Evolutionary conservation across 371 early-diverging fungal species (phyloP).

Genomic region (Mortierella sp.): DNA sequence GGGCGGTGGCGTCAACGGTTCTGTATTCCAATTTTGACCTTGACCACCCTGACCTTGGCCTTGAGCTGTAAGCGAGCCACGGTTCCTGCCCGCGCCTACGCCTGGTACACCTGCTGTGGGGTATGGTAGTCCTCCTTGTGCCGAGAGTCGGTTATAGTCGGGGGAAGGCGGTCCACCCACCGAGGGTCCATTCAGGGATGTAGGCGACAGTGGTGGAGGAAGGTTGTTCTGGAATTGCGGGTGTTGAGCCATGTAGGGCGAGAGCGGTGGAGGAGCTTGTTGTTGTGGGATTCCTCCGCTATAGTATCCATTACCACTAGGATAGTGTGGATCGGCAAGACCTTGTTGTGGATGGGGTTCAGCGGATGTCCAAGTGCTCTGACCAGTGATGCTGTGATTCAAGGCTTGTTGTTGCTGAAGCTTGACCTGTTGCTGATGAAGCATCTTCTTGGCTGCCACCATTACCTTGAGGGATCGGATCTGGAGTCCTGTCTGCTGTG

Average conservation of each 20-base stretch:
- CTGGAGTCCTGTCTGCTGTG: slow-evolving; percentile 67
- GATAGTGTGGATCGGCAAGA: slow-evolving; percentile 32
- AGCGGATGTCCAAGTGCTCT: too few species aligned
- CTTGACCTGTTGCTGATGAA: slow-evolving; percentile 64
- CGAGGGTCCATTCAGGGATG: slow-evolving; percentile 21
- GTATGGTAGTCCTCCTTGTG: slow-evolving; percentile 28
- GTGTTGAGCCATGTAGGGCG: slow-evolving; percentile 18
- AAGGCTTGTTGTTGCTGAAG: slow-evolving; percentile 54
- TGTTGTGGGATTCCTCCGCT: neutral
- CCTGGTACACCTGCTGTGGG: slow-evolving; percentile 13
- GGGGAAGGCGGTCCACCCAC: too few species aligned
- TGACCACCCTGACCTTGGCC: slow-evolving; percentile 33
- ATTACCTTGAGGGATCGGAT: slow-evolving; percentile 73
- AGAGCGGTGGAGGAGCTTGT: neutral
- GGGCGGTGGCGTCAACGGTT: slow-evolving; percentile 50
- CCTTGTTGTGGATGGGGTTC: slow-evolving; percentile 55
- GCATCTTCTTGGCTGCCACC: slow-evolving; percentile 68
- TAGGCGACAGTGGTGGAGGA: slow-evolving; percentile 36
- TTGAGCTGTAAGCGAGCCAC: slow-evolving; percentile 44
- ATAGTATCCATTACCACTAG: too few species aligned
- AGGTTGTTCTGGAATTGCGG: slow-evolving; percentile 41
- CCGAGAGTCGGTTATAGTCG: slow-evolving; percentile 32
- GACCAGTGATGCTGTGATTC: slow-evolving; percentile 42
- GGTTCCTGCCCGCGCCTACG: slow-evolving; percentile 22
- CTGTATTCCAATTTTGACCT: slow-evolving; percentile 49